A percentile compares a stretch with the other conserved stretches of the same genome.
Conservation (phyloP, 148 eudicot genomes). For the Silene conica region DNA sequence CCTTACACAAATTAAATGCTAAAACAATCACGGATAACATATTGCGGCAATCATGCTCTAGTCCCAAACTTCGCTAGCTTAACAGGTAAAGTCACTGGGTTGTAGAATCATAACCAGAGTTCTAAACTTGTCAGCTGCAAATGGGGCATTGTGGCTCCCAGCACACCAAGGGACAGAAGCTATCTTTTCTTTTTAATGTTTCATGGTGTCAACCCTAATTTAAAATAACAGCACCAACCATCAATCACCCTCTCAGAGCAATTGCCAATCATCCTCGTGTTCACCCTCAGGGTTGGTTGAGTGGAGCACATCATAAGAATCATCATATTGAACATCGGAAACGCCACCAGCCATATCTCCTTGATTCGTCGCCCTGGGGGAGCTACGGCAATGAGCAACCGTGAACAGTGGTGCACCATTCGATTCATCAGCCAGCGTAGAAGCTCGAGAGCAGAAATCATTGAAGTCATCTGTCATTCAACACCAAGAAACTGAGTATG, state of each 20-base stretch:
- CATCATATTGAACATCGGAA: constrained; percentile 23
- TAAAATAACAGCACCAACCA: constrained; percentile 5
- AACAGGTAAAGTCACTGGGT: background rate
- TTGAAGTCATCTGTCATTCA: constrained; percentile 60
- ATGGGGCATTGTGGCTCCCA: background rate
- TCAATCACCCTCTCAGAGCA: constrained; percentile 40
- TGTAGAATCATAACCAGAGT: background rate
- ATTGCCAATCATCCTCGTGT: constrained; percentile 87
- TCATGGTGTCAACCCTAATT: constrained; percentile 3
- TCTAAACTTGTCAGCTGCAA: background rate
- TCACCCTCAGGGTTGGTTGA: constrained; percentile 28
- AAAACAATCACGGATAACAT: constrained; percentile 9
- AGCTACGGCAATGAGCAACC: constrained; percentile 43
- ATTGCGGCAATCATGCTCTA: constrained; percentile 5
- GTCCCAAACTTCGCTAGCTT: constrained; percentile 1
- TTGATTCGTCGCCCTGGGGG: constrained; percentile 28
- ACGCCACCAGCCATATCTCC: constrained; percentile 16
- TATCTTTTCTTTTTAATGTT: background rate
- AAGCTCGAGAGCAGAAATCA: constrained; percentile 68
- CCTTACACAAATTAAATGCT: constrained; percentile 6
- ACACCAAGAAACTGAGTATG: constrained; percentile 1
- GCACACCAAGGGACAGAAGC: background rate
- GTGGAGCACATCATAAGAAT: constrained; percentile 36
- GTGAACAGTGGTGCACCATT: constrained; percentile 86
- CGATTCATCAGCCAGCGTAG: constrained; percentile 62